A percentile compares a stretch with the other conserved stretches of the same genome.
These are phyloP conservation scores for Rauvolfia tetraphylla DNA, from an alignment of 257 asterid species.

Conservation along the genomic window DNA sequence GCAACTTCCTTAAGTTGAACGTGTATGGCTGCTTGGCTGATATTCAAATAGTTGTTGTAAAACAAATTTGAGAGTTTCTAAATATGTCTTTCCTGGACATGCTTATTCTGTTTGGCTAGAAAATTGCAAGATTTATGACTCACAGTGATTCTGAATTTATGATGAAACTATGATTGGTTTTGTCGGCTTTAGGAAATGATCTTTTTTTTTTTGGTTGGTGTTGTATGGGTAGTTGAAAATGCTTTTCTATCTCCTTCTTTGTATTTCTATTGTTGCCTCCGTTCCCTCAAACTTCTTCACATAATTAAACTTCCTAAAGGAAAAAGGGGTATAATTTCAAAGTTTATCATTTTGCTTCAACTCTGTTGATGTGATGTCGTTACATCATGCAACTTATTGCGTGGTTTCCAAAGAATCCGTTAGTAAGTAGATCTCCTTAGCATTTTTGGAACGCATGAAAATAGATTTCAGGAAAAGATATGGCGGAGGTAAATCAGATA, in stretches of 20 bases:
- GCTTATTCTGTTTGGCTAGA: background rate
- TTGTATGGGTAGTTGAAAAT: background rate
- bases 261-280: too few species aligned
- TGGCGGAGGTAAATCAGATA: constrained; percentile 93
- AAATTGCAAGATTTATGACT: background rate
- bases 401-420: constrained; percentile 90
- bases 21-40: background rate
- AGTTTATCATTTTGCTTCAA: background rate
- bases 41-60: background rate
- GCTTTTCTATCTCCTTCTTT: too few species aligned
- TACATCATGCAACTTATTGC: constrained; percentile 65
- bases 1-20: background rate
- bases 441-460: constrained; percentile 78
- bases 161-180: background rate
- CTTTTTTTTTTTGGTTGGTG: background rate
- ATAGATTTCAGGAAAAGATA: constrained; percentile 87
- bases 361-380: constrained; percentile 1
- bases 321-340: background rate
- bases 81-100: background rate
- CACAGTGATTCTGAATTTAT: background rate
- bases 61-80: background rate
- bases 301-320: background rate
- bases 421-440: constrained; percentile 83
- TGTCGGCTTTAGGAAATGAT: background rate
- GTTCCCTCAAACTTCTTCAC: background rate